Conservation (phyloP, 2,329 filamentous ascomycete species). For the Zalaria sp. region DNA sequence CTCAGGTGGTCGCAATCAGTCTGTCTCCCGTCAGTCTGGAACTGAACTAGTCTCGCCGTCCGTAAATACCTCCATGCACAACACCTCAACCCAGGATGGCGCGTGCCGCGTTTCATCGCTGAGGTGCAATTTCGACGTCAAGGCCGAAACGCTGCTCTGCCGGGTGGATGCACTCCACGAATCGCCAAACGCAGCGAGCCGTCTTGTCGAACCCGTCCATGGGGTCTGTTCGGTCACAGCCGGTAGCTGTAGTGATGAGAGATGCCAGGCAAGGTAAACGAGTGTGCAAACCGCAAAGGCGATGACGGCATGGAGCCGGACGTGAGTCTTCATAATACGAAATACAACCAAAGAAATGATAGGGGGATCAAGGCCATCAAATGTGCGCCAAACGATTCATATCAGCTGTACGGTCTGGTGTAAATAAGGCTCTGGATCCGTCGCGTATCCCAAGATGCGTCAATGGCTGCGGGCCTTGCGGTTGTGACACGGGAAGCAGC, state of each 20-base stretch:
- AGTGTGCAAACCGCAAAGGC: background rate
- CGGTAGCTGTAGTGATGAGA: constrained; percentile 1
- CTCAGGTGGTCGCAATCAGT: constrained; percentile 3
- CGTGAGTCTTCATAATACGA: constrained; percentile 3
- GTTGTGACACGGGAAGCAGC: no score
- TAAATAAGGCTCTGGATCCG: no score
- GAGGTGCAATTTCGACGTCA: background rate
- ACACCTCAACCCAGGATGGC: constrained; percentile 2
- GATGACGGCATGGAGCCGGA: constrained; percentile 1
- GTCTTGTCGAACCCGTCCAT: constrained; percentile 1
- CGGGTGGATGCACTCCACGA: constrained; percentile 3
- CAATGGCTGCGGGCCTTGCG: no score
- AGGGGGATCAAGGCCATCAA: no score
- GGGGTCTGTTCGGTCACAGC: background rate
- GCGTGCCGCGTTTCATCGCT: background rate
- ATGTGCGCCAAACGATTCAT: no score
- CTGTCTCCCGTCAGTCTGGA: background rate
- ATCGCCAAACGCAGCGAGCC: constrained; percentile 2
- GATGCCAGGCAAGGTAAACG: background rate
- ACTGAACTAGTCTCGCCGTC: no score
- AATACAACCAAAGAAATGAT: no score
- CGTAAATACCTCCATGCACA: constrained; percentile 1
- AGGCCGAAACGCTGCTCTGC: background rate
- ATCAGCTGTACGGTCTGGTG: no score
- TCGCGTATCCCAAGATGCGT: no score